Evolutionary conservation across 768 basidiomycete genomes (phyloP).

Genomic region (Agaricus blazei): DNA sequence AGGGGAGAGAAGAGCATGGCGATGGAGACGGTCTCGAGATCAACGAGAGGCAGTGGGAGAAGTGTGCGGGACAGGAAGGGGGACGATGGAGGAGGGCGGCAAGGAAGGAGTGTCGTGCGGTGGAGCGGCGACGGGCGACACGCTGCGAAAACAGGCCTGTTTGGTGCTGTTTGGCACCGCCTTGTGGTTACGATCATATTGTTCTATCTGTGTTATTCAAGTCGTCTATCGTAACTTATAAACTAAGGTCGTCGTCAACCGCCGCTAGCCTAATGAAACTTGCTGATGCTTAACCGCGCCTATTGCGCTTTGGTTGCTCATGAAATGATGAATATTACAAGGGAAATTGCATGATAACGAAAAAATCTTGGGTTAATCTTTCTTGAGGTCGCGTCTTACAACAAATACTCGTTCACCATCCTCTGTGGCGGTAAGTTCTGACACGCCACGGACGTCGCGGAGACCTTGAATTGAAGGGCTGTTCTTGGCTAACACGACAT

Average conservation of each 20-base stretch:
- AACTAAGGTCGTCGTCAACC: background rate
- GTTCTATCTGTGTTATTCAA: no score
- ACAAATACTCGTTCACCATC: conserved; percentile 77
- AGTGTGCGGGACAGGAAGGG: background rate
- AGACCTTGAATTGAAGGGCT: conserved; percentile 52
- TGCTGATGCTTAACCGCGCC: background rate
- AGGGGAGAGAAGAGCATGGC: conserved; percentile 37
- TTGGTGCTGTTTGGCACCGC: conserved; percentile 25
- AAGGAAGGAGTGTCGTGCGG: conserved; percentile 10
- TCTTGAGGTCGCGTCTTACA: conserved; percentile 75
- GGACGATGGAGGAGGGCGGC: conserved; percentile 8
- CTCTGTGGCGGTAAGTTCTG: conserved; percentile 55
- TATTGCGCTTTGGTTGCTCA: background rate
- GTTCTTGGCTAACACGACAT: conserved; percentile 72
- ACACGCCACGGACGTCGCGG: conserved; percentile 47
- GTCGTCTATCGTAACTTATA: no score
- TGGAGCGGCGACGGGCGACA: conserved; percentile 20
- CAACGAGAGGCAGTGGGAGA: background rate
- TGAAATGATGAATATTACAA: conserved; percentile 13
- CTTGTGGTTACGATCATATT: conserved; percentile 13
- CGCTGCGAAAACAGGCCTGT: conserved; percentile 22
- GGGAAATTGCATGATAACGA: conserved; percentile 5
- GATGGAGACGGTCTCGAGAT: conserved; percentile 11
- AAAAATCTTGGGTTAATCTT: conserved; percentile 44
- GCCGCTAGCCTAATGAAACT: background rate